Evolutionary conservation across 768 basidiomycete species (phyloP).

Genomic region (Lactarius sp.): DNA sequence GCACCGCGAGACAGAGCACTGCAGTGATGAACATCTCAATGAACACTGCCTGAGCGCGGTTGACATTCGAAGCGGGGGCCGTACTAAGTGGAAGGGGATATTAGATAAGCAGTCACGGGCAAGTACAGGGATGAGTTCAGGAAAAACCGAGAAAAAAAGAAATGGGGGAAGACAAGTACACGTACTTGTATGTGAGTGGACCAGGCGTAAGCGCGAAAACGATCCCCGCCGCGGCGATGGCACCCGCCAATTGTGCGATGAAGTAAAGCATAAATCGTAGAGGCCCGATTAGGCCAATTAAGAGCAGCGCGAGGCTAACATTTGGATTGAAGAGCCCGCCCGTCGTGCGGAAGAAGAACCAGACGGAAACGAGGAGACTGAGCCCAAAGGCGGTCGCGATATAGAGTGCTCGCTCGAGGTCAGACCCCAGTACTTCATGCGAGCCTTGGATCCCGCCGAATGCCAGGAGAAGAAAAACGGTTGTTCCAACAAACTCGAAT

Average conservation of each 20-base stretch:
- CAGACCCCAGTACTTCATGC: constrained; percentile 32
- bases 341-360: constrained; percentile 62
- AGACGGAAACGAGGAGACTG: constrained; percentile 56
- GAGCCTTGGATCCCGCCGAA: constrained; percentile 61
- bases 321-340: constrained; percentile 66
- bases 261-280: constrained; percentile 55
- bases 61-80: constrained; percentile 42
- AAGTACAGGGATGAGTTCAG: not conserved
- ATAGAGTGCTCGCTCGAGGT: constrained; percentile 45
- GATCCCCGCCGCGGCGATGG: constrained; percentile 54
- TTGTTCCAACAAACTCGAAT: constrained; percentile 58
- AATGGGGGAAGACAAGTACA: not conserved
- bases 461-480: constrained; percentile 59
- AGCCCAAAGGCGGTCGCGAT: constrained; percentile 58
- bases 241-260: constrained; percentile 57
- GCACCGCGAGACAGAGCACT: constrained; percentile 54
- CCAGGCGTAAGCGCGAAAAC: constrained; percentile 52
- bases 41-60: constrained; percentile 55
- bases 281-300: constrained; percentile 51
- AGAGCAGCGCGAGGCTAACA: constrained; percentile 53
- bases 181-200: constrained; percentile 50
- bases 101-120: not conserved
- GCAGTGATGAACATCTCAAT: constrained; percentile 70
- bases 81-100: constrained; percentile 39
- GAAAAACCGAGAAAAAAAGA: not conserved